These are phyloP conservation scores for Dactylellina haptotyla DNA, from an alignment of 2,329 filamentous ascomycete species.

Conservation along the genomic window DNA sequence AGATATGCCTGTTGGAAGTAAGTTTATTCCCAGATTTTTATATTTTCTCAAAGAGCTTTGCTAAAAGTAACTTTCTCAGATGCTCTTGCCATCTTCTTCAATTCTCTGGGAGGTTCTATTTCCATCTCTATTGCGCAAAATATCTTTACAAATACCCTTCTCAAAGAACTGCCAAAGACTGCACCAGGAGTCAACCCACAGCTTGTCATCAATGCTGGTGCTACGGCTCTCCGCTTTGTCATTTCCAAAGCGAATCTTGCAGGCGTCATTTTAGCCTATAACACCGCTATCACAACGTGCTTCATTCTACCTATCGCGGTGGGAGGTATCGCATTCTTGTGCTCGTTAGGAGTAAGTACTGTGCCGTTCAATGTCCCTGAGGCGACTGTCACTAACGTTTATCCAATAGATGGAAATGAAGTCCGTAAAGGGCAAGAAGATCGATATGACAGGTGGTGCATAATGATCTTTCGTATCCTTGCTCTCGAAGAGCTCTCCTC, in stretches of 20 bases:
- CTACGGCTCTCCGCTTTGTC: conserved; percentile 62
- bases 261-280: conserved; percentile 43
- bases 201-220: conserved; percentile 62
- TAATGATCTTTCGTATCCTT: no score
- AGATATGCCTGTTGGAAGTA: conserved; percentile 58
- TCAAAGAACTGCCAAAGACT: conserved; percentile 65
- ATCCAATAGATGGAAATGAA: conserved; percentile 52
- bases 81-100: conserved; percentile 68
- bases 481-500: neutral
- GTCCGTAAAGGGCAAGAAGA: conserved; percentile 50
- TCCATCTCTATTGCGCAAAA: conserved; percentile 74
- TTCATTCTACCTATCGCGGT: conserved; percentile 50
- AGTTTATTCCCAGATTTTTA: conserved; percentile 51
- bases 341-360: conserved; percentile 45
- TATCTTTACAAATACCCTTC: conserved; percentile 73
- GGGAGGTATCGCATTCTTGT: conserved; percentile 36
- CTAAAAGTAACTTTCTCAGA: conserved; percentile 53
- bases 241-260: conserved; percentile 60
- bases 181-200: conserved; percentile 61
- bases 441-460: conserved; percentile 37
- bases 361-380: neutral
- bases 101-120: conserved; percentile 73
- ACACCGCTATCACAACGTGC: conserved; percentile 36
- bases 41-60: conserved; percentile 57
- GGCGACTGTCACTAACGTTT: conserved; percentile 13